Conservation (phyloP, 1,284 basidiomycete genomes). For the Rhodotorula sp. region DNA sequence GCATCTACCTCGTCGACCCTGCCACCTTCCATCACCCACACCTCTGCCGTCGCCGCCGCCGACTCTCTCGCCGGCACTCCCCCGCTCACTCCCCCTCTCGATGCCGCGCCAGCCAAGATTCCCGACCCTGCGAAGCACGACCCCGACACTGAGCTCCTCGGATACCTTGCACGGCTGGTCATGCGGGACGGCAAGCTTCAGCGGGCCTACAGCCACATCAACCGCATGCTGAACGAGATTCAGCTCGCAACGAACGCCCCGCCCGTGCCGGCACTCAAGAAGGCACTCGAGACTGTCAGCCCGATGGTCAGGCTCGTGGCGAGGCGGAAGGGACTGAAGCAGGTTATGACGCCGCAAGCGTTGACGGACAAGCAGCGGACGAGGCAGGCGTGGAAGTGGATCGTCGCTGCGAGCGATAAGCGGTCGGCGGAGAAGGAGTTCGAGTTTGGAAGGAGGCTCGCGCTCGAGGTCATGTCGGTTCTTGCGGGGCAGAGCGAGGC, state of each 20-base stretch:
- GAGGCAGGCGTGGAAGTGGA: constrained; percentile 49
- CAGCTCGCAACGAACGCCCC: constrained; percentile 45
- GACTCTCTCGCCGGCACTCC: background rate
- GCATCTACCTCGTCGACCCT: background rate
- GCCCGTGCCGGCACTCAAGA: constrained; percentile 48
- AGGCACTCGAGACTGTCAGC: constrained; percentile 46
- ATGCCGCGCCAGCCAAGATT: background rate
- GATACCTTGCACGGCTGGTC: constrained; percentile 47
- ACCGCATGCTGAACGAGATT: constrained; percentile 45
- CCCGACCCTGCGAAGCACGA: constrained; percentile 17
- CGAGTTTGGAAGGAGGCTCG: constrained; percentile 47
- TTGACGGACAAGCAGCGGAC: constrained; percentile 46
- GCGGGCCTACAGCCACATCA: constrained; percentile 45
- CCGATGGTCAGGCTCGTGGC: constrained; percentile 49
- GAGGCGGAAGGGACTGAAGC: constrained; percentile 48
- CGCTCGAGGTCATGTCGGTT: constrained; percentile 49
- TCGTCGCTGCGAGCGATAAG: constrained; percentile 51
- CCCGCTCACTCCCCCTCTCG: constrained; percentile 13
- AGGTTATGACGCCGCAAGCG: constrained; percentile 47
- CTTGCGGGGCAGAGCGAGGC: constrained; percentile 48
- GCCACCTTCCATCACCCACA: background rate
- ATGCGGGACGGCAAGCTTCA: constrained; percentile 52
- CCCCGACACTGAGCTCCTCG: constrained; percentile 46
- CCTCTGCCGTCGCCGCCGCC: background rate
- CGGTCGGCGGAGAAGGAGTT: constrained; percentile 44